These are phyloP conservation scores for Saturnispora saitoi DNA, from an alignment of 805 yeast genomes.

Conservation along the genomic window DNA sequence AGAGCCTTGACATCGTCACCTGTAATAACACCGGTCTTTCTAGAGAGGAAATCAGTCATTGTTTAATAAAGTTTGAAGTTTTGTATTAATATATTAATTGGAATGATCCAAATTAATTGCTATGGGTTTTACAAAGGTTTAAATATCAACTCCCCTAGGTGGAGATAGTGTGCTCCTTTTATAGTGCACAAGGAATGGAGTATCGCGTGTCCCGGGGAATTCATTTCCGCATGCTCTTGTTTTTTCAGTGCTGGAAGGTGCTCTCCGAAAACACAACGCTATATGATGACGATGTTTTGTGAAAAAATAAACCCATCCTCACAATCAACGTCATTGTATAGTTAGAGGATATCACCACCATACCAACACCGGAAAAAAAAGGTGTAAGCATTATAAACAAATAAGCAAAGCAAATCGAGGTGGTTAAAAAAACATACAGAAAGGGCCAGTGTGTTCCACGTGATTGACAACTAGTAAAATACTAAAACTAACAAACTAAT, in stretches of 20 bases:
- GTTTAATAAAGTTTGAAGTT: neutral
- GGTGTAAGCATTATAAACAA: no score
- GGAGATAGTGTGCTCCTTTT: neutral
- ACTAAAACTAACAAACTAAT: no score
- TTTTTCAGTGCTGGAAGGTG: conserved; percentile 1
- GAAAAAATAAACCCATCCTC: neutral
- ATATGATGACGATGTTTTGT: neutral
- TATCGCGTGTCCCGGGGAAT: conserved; percentile 7
- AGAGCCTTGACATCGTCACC: conserved; percentile 90
- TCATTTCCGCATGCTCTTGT: neutral
- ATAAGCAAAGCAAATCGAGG: no score
- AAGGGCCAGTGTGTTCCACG: neutral
- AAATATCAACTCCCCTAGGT: neutral
- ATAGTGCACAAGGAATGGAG: neutral
- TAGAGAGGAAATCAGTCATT: conserved; percentile 58
- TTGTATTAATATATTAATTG: neutral
- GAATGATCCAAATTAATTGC: neutral
- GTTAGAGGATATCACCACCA: no score
- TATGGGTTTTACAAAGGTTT: neutral
- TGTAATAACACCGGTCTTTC: conserved; percentile 96
- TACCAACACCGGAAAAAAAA: no score
- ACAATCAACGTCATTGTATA: neutral
- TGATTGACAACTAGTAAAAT: neutral
- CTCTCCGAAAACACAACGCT: neutral
- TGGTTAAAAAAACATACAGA: neutral